Base-by-base conservation (phyloP, 1,284 basidiomycete genomes). In the Rhizopogon hawkerae region DNA sequence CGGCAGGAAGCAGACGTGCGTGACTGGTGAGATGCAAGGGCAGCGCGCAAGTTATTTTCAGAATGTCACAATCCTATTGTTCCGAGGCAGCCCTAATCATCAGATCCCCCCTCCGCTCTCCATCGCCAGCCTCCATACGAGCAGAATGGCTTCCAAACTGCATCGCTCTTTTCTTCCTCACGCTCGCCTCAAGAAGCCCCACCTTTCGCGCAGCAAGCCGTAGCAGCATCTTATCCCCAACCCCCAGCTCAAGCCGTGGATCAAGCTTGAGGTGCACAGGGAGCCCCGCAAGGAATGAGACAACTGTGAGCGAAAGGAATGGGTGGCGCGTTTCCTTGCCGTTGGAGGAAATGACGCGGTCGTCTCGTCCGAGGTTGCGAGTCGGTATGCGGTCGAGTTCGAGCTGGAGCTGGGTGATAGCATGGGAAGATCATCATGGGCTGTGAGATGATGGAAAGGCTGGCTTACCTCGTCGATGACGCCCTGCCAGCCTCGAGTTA, bases 71-170 rank as follows among this genome's bases (percentile, higher is more conserved):
- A 24, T 4, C 13, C 11, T 53, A 47, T 35, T n/a, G 18, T 16
- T 42, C 38, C 16, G 31, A 21, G 38, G 18, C 26, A 49, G 52
- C 36, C 34, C 23, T 37, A 16, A 66, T 55, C 41, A 38, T 52
- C 33, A 63, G 58, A 62, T 81, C 76, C 2, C 84, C 84, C 36
- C 75, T 74, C 54, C 67, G 71, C 57, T 83, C 77, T 2, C 68
- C 72, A 5, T 67, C 70, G 1, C 72, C 76, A 1, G 64, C 63
- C 50, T 87, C 81, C 86, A 98, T 93, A 59, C 93, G 81, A 3
- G 93, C 92, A 42, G 91, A 92, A 64, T 89, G 79, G 54, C 86
- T 91, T 2, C 95, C 95, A 71, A 98, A 98, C 64, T 98, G 95
- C 87, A 98, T 98, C 4, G 95, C 95, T 47, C 89, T 66, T 70